These are phyloP conservation scores for Acanthamoeba castellanii DNA, from an alignment of 208 protist species.

Conservation along the genomic window DNA sequence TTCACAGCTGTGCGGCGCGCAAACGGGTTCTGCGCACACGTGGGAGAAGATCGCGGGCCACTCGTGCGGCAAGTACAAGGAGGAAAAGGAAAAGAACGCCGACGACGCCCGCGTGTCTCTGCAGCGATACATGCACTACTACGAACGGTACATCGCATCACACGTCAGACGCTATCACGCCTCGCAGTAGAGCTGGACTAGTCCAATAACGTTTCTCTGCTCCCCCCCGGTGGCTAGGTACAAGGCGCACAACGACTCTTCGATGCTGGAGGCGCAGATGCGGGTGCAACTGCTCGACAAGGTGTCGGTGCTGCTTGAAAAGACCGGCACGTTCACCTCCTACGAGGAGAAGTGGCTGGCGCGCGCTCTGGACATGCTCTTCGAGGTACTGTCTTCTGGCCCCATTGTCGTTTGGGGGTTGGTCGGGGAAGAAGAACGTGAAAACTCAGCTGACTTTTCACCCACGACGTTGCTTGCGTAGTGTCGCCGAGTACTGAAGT, in stretches of 20 bases:
- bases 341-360: slow-evolving; percentile 67
- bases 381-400: neutral
- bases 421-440: neutral
- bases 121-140: slow-evolving; percentile 54
- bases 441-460: neutral
- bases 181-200: no score
- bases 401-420: neutral
- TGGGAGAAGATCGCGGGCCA: slow-evolving; percentile 39
- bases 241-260: slow-evolving; percentile 58
- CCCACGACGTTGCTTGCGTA: neutral
- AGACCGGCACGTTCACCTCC: slow-evolving; percentile 1
- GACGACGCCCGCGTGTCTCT: slow-evolving; percentile 54
- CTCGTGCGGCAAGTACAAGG: slow-evolving; percentile 52
- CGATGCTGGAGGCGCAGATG: slow-evolving; percentile 9
- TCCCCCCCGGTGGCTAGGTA: neutral
- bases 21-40: slow-evolving; percentile 14
- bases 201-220: neutral
- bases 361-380: slow-evolving; percentile 52
- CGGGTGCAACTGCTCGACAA: slow-evolving; percentile 9
- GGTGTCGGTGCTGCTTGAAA: slow-evolving; percentile 21
- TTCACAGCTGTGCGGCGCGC: slow-evolving; percentile 49
- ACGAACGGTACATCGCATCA: neutral
- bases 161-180: no score
- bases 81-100: slow-evolving; percentile 23
- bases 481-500: slow-evolving; percentile 58